Evolutionary conservation across 1,284 basidiomycete species (phyloP).

Genomic region (Laetiporus sulphureus): DNA sequence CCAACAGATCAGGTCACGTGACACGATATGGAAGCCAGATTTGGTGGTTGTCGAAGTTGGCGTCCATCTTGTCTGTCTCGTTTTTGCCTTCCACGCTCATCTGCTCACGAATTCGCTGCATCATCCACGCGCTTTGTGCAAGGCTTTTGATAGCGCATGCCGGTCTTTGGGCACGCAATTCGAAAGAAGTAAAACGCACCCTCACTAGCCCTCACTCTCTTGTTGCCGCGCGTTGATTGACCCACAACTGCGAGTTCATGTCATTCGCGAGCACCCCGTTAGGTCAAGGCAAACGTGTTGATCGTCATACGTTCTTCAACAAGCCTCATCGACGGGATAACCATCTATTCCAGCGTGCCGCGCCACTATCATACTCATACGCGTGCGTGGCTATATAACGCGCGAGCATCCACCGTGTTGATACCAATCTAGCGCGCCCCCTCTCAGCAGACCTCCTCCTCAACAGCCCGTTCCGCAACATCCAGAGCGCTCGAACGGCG

Average conservation of each 20-base stretch:
- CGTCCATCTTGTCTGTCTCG: no score
- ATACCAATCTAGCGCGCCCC: conserved; percentile 44
- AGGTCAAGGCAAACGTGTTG: conserved; percentile 77
- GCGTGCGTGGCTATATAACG: conserved; percentile 37
- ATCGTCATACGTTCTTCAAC: conserved; percentile 69
- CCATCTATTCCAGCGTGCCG: conserved; percentile 29
- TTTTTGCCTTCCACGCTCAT: no score
- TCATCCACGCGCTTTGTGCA: no score
- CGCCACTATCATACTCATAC: conserved; percentile 59
- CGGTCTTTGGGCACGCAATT: no score
- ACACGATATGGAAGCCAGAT: no score
- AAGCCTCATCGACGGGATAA: conserved; percentile 33
- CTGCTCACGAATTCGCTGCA: no score
- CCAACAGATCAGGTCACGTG: no score
- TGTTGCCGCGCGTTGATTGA: conserved; percentile 5
- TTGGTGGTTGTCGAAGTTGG: no score
- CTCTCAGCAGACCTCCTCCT: conserved; percentile 49
- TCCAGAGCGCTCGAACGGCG: conserved; percentile 26
- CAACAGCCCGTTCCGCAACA: conserved; percentile 28
- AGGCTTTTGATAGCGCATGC: no score
- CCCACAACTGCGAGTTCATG: conserved; percentile 43
- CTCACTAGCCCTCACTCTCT: no score
- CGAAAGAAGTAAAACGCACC: no score
- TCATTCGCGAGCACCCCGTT: conserved; percentile 78
- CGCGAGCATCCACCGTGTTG: no score